Evolutionary conservation across 148 eudicot genomes (phyloP).

Genomic region (Fagopyrum esculentum): DNA sequence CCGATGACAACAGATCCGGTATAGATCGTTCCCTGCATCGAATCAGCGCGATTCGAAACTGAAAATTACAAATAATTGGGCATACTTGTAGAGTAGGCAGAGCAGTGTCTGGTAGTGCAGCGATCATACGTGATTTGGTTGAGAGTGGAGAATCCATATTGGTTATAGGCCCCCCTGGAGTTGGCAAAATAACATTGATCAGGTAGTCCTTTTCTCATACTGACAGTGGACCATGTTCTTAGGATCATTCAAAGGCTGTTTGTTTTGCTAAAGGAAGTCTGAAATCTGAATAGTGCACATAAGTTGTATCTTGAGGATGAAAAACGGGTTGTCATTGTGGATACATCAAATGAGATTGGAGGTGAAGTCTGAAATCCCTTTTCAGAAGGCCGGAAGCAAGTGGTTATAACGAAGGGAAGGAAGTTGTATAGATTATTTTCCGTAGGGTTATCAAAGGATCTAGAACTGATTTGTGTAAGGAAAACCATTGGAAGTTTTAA

Average conservation of each 20-base stretch:
- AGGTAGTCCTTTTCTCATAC: conserved; percentile 38
- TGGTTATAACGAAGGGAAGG: no score
- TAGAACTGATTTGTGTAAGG: no score
- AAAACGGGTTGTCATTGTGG: conserved; percentile 89
- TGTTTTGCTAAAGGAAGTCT: conserved; percentile 41
- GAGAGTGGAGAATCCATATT: conserved; percentile 91
- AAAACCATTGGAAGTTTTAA: no score
- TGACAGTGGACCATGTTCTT: neutral
- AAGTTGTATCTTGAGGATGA: conserved; percentile 31
- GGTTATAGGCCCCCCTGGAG: conserved; percentile 99
- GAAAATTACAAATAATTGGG: conserved; percentile 87
- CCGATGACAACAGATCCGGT: conserved; percentile 96
- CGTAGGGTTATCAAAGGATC: no score
- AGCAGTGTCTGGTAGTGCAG: conserved; percentile 95
- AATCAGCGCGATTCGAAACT: conserved; percentile 94
- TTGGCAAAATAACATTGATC: conserved; percentile 95
- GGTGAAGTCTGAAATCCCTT: conserved; percentile 33
- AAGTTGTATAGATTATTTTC: no score
- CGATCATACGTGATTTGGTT: conserved; percentile 77
- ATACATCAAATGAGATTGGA: conserved; percentile 98
- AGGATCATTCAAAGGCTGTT: neutral
- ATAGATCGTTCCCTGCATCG: conserved; percentile 91
- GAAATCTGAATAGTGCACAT: no score
- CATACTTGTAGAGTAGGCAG: conserved; percentile 99
- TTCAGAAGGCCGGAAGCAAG: no score